Percentiles rank a stretch among this genome's conserved stretches.
phyloP scores from a whole-genome alignment of 768 basidiomycete species.

The Trametes cubensis region DNA sequence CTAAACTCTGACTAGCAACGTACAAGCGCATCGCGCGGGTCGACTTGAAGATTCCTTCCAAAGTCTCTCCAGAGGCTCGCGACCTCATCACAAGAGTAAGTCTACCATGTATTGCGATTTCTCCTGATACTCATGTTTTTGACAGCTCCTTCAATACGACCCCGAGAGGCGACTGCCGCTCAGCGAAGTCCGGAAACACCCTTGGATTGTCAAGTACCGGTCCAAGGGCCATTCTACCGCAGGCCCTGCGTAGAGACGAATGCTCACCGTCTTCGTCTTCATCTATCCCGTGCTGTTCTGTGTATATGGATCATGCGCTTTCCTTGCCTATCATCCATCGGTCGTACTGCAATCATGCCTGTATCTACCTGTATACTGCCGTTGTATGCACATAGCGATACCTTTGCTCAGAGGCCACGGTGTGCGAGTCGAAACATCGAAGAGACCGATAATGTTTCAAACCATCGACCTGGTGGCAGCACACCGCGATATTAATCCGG shows the following conservation, averaged over 20 bases:
- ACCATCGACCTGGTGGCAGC: no score
- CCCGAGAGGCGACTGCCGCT: conserved; percentile 78
- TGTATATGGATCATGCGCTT: conserved; percentile 14
- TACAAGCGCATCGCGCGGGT: conserved; percentile 88
- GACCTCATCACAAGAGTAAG: conserved; percentile 49
- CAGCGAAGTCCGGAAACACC: conserved; percentile 73
- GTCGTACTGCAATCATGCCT: conserved; percentile 3
- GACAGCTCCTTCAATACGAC: conserved; percentile 81
- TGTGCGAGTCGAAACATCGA: no score
- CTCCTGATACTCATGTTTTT: neutral
- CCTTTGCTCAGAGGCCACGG: conserved; percentile 1
- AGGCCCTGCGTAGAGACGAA: neutral
- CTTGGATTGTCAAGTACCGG: conserved; percentile 80
- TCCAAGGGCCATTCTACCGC: conserved; percentile 45
- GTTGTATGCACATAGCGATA: conserved; percentile 14
- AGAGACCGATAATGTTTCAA: no score
- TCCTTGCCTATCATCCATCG: neutral
- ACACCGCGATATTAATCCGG: no score
- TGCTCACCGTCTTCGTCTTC: neutral
- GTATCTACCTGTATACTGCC: conserved; percentile 5
- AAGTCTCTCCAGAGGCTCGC: conserved; percentile 46
- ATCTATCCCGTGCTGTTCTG: neutral
- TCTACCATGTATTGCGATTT: neutral
- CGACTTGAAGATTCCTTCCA: conserved; percentile 59
- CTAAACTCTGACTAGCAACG: conserved; percentile 58